phyloP scores from a whole-genome alignment of 768 basidiomycete genomes.

The Holtermannia corniformis region DNA sequence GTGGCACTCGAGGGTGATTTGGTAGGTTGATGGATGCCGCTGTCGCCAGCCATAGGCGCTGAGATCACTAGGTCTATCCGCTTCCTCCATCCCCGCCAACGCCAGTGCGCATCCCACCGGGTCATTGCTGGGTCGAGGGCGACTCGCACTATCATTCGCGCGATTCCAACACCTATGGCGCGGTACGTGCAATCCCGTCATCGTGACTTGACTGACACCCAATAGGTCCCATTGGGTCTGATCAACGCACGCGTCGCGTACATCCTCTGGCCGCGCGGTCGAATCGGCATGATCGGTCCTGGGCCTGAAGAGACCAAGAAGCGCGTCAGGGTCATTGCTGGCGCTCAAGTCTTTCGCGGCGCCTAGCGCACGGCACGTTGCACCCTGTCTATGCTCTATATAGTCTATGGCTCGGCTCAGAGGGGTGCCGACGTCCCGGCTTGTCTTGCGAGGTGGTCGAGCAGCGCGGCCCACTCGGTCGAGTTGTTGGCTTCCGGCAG shows the following conservation, averaged over 20 bases:
- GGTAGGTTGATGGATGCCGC: too few species aligned
- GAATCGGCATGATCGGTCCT: conserved; percentile 23
- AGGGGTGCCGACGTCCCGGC: too few species aligned
- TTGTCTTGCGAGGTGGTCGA: not conserved
- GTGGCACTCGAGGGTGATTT: conserved; percentile 41
- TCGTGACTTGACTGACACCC: not conserved
- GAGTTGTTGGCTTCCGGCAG: not conserved
- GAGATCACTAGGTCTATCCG: conserved; percentile 24
- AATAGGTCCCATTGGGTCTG: conserved; percentile 36
- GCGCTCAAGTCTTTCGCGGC: not conserved
- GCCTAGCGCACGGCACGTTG: too few species aligned
- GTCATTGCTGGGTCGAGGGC: conserved; percentile 43
- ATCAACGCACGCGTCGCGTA: conserved; percentile 36
- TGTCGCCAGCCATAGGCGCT: not conserved
- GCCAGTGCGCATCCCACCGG: conserved; percentile 37
- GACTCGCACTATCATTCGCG: conserved; percentile 38
- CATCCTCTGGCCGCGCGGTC: conserved; percentile 37
- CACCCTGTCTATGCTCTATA: too few species aligned
- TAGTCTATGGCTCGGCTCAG: too few species aligned
- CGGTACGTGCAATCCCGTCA: conserved; percentile 20
- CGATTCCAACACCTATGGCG: conserved; percentile 42
- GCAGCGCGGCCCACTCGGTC: not conserved
- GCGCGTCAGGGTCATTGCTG: conserved; percentile 18
- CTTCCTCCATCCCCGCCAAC: conserved; percentile 36
- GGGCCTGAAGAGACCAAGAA: conserved; percentile 28